These are phyloP conservation scores for Ramularia endophylla DNA, from an alignment of 2,329 filamentous ascomycete genomes.

Conservation along the genomic window DNA sequence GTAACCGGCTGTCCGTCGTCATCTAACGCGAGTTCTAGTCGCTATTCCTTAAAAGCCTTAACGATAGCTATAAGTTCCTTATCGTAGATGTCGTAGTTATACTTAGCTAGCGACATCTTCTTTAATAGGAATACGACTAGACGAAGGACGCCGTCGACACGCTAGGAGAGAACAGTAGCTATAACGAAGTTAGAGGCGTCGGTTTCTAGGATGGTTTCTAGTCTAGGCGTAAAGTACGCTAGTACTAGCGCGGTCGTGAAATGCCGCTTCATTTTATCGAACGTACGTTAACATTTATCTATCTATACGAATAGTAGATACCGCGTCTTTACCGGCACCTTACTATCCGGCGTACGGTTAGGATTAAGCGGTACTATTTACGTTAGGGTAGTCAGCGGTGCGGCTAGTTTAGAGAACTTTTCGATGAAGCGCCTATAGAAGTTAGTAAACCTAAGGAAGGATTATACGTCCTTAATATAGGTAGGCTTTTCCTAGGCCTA, in stretches of 20 bases:
- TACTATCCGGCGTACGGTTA: not conserved
- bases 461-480: not conserved
- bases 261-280: not conserved
- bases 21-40: not conserved
- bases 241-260: not conserved
- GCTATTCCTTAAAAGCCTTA: conserved; percentile 3
- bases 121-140: not conserved
- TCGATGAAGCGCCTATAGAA: too few relatives aligned
- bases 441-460: not conserved
- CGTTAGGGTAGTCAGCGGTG: not conserved
- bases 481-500: not conserved
- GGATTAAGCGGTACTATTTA: not conserved
- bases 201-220: too few relatives aligned
- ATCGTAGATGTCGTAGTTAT: too few relatives aligned
- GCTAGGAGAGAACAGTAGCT: not conserved
- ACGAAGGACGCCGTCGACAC: not conserved
- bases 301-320: not conserved
- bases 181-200: too few relatives aligned
- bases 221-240: not conserved
- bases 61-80: too few relatives aligned
- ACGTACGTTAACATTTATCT: not conserved
- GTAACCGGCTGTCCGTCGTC: not conserved
- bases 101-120: conserved; percentile 3
- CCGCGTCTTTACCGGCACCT: not conserved
- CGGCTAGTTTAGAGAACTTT: not conserved